phyloP scores from a whole-genome alignment of 148 eudicot species.

The Dianthus caryophyllus region DNA sequence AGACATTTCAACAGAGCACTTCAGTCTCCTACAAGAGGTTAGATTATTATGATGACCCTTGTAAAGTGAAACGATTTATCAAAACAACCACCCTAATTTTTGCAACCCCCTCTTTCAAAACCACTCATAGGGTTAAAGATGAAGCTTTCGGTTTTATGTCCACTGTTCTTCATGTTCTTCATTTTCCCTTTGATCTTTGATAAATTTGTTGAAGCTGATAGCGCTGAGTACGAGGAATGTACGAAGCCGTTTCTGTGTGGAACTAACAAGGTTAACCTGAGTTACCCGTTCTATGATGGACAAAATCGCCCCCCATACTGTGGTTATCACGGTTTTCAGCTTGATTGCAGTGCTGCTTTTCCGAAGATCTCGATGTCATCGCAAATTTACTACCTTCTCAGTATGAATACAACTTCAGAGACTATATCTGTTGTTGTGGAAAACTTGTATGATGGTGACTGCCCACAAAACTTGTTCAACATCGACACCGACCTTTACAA shows the following conservation, averaged over 20 bases:
- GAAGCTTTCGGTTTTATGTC: slow-evolving; percentile 1
- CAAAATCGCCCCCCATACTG: slow-evolving; percentile 35
- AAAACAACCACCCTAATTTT: not conserved
- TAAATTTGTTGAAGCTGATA: slow-evolving; percentile 5
- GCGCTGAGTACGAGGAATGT: slow-evolving; percentile 33
- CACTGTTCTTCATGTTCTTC: not conserved
- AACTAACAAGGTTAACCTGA: slow-evolving; percentile 15
- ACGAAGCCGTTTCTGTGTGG: slow-evolving; percentile 31
- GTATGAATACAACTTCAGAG: slow-evolving; percentile 12
- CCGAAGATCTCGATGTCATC: slow-evolving; percentile 27
- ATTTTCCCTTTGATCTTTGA: slow-evolving; percentile 5
- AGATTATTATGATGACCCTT: not conserved
- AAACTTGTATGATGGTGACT: slow-evolving; percentile 3
- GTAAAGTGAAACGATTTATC: not conserved
- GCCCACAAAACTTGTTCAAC: slow-evolving; percentile 17
- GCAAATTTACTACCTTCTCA: slow-evolving; percentile 26
- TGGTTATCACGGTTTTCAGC: slow-evolving; percentile 49
- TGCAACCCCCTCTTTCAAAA: not conserved
- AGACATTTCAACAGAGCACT: slow-evolving; percentile 8
- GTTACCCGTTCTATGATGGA: slow-evolving; percentile 57
- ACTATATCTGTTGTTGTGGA: slow-evolving; percentile 10
- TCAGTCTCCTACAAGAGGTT: slow-evolving; percentile 3
- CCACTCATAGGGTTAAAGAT: slow-evolving; percentile 9
- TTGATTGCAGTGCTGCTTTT: slow-evolving; percentile 26
- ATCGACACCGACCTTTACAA: slow-evolving; percentile 28